These are phyloP conservation scores for Cladosporium sp. DNA, from an alignment of 2,329 filamentous ascomycete species.

Conservation along the genomic window DNA sequence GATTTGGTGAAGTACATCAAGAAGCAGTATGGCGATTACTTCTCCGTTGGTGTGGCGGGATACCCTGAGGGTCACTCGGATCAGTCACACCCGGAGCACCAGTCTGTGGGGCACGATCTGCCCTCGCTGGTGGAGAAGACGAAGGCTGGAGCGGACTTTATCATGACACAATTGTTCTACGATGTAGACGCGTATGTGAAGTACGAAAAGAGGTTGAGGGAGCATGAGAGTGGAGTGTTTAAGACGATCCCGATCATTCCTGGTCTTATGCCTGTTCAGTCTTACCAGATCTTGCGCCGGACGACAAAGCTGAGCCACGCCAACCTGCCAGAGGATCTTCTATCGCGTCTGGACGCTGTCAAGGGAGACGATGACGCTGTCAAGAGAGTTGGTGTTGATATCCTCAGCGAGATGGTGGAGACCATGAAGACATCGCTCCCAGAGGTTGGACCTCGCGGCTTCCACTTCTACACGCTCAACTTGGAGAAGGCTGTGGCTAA, in stretches of 20 bases:
- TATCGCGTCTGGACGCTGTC: constrained; percentile 70
- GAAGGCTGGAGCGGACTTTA: constrained; percentile 88
- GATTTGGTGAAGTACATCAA: constrained; percentile 90
- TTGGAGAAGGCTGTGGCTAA: constrained; percentile 94
- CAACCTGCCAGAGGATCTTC: constrained; percentile 70
- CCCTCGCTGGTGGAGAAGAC: constrained; percentile 90
- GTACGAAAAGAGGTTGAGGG: constrained; percentile 75
- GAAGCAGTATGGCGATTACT: constrained; percentile 85
- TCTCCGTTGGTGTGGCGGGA: constrained; percentile 90
- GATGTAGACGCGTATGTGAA: constrained; percentile 78
- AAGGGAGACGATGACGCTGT: constrained; percentile 80
- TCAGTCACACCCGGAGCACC: constrained; percentile 81
- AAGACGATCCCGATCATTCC: constrained; percentile 87
- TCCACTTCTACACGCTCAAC: constrained; percentile 97
- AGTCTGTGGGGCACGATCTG: constrained; percentile 67
- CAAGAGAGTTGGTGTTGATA: constrained; percentile 77
- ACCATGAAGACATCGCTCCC: constrained; percentile 63
- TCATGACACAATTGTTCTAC: constrained; percentile 98
- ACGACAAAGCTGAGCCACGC: constrained; percentile 95
- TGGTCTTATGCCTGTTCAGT: constrained; percentile 96
- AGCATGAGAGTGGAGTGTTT: constrained; percentile 82
- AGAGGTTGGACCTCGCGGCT: constrained; percentile 67
- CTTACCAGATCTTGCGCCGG: constrained; percentile 90
- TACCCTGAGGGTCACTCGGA: constrained; percentile 96
- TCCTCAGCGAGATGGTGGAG: constrained; percentile 81